Conservation (phyloP, 2,329 filamentous ascomycete species). For the Didymella keratinophila region DNA sequence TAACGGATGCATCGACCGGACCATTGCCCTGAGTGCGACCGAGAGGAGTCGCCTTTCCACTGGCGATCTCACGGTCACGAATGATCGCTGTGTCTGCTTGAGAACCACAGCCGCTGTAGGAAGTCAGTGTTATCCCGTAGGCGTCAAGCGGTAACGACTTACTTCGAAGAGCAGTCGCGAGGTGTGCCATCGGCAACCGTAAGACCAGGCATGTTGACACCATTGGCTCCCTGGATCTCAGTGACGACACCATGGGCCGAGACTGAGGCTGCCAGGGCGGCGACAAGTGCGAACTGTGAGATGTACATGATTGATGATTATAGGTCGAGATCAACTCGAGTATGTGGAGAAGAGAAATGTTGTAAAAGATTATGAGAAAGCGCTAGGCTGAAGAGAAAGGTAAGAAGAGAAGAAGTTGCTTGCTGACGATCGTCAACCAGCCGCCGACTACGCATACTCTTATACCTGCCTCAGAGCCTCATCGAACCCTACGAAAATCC, state of each 20-base stretch:
- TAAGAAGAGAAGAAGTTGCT: slow-evolving; percentile 24
- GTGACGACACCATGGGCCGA: slow-evolving; percentile 67
- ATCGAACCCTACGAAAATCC: slow-evolving; percentile 7
- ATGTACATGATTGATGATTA: slow-evolving; percentile 38
- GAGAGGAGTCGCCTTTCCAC: slow-evolving; percentile 63
- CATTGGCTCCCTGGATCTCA: slow-evolving; percentile 66
- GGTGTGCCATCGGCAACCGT: slow-evolving; percentile 71
- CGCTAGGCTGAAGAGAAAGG: slow-evolving; percentile 31
- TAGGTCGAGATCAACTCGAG: slow-evolving; percentile 30
- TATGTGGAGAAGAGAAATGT: background rate
- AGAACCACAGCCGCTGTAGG: slow-evolving; percentile 62
- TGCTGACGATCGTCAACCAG: slow-evolving; percentile 27
- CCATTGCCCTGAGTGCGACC: slow-evolving; percentile 70
- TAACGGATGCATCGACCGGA: slow-evolving; percentile 64
- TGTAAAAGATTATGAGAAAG: slow-evolving; percentile 21
- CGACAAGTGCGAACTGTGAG: slow-evolving; percentile 36
- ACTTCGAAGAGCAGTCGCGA: slow-evolving; percentile 67
- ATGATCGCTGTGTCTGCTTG: slow-evolving; percentile 75
- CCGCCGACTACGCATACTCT: slow-evolving; percentile 21
- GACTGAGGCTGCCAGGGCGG: slow-evolving; percentile 51
- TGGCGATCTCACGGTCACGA: slow-evolving; percentile 65
- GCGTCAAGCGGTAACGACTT: background rate
- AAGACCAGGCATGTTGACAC: slow-evolving; percentile 68
- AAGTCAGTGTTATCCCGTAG: slow-evolving; percentile 23
- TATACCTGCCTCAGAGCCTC: slow-evolving; percentile 26